These are phyloP conservation scores for Clonostachys byssicola DNA, from an alignment of 2,329 filamentous ascomycete genomes.

Conservation along the genomic window DNA sequence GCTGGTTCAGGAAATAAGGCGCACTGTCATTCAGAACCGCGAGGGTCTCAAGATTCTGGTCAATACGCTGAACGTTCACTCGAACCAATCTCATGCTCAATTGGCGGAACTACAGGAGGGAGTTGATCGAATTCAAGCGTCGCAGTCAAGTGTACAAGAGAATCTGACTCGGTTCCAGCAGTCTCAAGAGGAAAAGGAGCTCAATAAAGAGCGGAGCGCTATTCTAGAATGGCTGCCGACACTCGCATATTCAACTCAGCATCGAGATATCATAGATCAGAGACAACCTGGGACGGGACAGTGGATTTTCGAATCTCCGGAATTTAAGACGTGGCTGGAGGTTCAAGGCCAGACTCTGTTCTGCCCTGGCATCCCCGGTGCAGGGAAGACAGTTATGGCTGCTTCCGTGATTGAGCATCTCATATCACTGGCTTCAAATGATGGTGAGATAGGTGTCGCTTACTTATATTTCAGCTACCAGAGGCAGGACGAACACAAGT, in stretches of 20 bases:
- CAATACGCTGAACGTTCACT: no score
- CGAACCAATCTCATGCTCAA: no score
- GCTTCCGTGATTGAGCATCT: conserved; percentile 36
- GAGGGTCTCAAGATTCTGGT: no score
- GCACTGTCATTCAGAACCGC: background rate
- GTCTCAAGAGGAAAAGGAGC: background rate
- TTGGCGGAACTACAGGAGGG: no score
- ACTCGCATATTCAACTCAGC: conserved; percentile 27
- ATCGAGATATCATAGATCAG: conserved; percentile 26
- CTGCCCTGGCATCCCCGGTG: conserved; percentile 40
- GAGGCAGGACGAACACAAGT: conserved; percentile 26
- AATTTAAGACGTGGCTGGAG: conserved; percentile 25
- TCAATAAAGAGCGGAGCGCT: background rate
- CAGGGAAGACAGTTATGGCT: conserved; percentile 41
- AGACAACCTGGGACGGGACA: conserved; percentile 32
- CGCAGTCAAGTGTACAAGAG: no score
- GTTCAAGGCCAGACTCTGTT: conserved; percentile 25
- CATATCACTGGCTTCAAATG: conserved; percentile 6
- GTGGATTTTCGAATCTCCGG: conserved; percentile 35
- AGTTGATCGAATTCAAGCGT: no score
- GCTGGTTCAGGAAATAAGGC: background rate
- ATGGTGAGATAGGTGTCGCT: conserved; percentile 25
- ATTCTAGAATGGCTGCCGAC: conserved; percentile 32
- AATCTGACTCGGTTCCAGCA: no score
- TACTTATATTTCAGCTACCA: conserved; percentile 43